phyloP scores from a whole-genome alignment of 331 rosid genomes.

The Stylosanthes scabra region DNA sequence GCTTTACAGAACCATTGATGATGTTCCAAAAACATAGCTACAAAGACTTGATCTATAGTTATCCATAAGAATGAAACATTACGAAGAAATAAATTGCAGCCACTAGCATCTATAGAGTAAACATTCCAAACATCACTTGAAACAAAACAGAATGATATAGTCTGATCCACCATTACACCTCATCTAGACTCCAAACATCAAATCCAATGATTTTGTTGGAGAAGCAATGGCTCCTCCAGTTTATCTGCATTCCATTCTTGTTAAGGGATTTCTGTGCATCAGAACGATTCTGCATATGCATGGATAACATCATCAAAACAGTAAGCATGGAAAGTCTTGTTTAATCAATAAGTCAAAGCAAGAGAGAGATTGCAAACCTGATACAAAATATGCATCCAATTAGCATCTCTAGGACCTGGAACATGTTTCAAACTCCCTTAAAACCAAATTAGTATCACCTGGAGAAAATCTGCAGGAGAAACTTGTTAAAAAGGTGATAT shows the following conservation, averaged over 20 bases:
- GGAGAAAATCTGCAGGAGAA: constrained; percentile 77
- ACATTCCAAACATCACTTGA: constrained; percentile 32
- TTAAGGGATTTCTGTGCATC: constrained; percentile 92
- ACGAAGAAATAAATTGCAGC: too few species aligned
- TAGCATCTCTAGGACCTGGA: constrained; percentile 94
- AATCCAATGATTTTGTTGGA: constrained; percentile 92
- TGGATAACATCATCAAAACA: constrained; percentile 3
- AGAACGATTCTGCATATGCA: constrained; percentile 72
- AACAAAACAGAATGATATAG: constrained; percentile 28
- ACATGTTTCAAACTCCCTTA: constrained; percentile 97
- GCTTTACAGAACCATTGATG: constrained; percentile 25
- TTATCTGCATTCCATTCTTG: constrained; percentile 91
- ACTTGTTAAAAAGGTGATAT: constrained; percentile 24
- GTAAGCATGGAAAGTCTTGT: not conserved
- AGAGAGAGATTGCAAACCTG: constrained; percentile 59
- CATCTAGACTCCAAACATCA: constrained; percentile 93
- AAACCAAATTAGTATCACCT: constrained; percentile 79
- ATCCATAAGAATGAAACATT: constrained; percentile 13
- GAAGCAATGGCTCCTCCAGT: constrained; percentile 90
- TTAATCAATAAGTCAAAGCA: constrained; percentile 18
- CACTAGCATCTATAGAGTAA: too few species aligned
- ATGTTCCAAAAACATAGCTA: constrained; percentile 26
- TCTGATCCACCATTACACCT: constrained; percentile 34
- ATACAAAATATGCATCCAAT: constrained; percentile 95
- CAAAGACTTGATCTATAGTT: not conserved